Evolutionary conservation across 1,139 yeast species (phyloP), one percentile per base, ranked within the genome.

Genomic region (Blastobotrys illinoisensis): DNA sequence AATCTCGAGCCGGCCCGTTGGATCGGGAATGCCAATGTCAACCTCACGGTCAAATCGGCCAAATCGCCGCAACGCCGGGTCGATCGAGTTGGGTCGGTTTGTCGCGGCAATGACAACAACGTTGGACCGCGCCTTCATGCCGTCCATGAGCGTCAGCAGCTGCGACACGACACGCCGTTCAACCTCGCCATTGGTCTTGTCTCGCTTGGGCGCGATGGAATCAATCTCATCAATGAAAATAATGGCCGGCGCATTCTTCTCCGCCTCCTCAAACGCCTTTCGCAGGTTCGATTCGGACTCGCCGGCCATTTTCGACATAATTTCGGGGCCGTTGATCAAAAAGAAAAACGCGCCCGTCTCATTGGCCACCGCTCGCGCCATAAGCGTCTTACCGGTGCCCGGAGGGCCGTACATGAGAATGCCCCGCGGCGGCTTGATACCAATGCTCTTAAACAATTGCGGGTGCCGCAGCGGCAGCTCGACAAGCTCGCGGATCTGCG

Each of bases 261-360:
- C 99, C 52, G 99, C 99, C 76, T 93, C 99, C 74, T 93, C 99
- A 67, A 93, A 93, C 4, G 99, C 99, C 76, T 91, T 91, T 78
- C 99, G 85, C 73, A 93, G 79, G 69, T 93, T 93, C 47, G 96
- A 88, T 77, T 93, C 99, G 20, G 97, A 89, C 75, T 93, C 99
- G 78, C 99, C 99, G 49, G 99, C 99, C 99, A 93, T 93, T 77
- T 93, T 93, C 55, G 98, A 90, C 99, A 93, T 93, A 70, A 93
- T 95, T 76, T 93, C 99, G n/a, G 99, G 99, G 73, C 99, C 99
- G 71, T 93, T 93, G 71, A 93, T 93, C 69, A 93, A 81, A 73
- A 93, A 93, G 82, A 93, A 93, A 73, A 93, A 93, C 1, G 99
- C 99, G 68, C 99, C 99, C 26, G 99, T 93, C 75, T 93, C 99